These are phyloP conservation scores for Pseudogymnoascus sp. DNA, from an alignment of 2,329 filamentous ascomycete genomes.

Conservation along the genomic window DNA sequence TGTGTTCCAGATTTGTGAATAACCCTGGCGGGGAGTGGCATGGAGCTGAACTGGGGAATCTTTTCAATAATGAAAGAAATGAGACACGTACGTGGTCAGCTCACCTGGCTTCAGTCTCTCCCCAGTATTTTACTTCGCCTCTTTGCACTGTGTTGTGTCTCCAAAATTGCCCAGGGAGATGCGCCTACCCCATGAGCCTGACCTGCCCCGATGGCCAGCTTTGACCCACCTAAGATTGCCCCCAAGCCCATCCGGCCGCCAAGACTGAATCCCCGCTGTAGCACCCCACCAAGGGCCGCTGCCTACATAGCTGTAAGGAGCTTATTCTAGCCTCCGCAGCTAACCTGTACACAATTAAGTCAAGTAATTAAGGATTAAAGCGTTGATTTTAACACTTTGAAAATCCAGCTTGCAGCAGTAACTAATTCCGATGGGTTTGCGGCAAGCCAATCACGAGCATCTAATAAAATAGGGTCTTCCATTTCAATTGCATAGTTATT, in stretches of 20 bases:
- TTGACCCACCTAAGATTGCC: conserved; percentile 14
- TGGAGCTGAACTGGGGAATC: neutral
- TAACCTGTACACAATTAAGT: too few species aligned
- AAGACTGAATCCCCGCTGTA: conserved; percentile 11
- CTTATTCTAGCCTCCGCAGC: too few species aligned
- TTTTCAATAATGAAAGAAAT: neutral
- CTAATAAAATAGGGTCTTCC: too few species aligned
- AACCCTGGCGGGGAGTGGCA: neutral
- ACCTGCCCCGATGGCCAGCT: conserved; percentile 13
- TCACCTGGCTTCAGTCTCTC: conserved; percentile 14
- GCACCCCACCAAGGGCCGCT: conserved; percentile 10
- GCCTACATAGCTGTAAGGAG: too few species aligned
- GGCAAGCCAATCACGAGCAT: neutral
- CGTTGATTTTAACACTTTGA: neutral
- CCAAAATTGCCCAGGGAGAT: conserved; percentile 15
- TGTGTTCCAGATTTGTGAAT: too few species aligned
- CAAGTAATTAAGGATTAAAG: too few species aligned
- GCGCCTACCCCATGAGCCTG: conserved; percentile 13
- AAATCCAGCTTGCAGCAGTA: neutral
- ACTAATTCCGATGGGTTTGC: neutral
- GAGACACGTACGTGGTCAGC: neutral
- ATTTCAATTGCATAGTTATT: too few species aligned
- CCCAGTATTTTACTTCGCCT: conserved; percentile 14
- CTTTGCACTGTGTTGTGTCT: conserved; percentile 11
- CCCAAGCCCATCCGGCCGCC: conserved; percentile 12